Evolutionary conservation across 2,329 filamentous ascomycete species (phyloP), one percentile per base, ranked within the genome.

Genomic region (Bertia moriformis): DNA sequence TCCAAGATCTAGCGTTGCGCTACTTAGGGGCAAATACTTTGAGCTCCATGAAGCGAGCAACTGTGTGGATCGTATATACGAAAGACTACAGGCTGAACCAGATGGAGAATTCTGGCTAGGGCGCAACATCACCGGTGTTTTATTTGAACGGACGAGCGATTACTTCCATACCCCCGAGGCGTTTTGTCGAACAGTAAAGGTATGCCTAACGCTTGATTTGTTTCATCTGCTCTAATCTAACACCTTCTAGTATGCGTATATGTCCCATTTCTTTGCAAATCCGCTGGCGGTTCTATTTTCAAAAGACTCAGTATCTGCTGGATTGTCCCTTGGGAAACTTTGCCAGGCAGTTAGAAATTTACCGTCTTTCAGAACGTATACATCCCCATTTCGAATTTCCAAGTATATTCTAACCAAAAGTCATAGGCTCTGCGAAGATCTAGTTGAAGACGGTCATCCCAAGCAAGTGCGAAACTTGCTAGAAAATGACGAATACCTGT

Each of bases 241-340:
- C 32, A 29, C 24, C 24, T 29, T n/a, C 24, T 29, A 29, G 60
- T 78, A 78, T 52, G 64, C 68, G 1, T 73, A 72, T 48, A 77
- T 79, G 73, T 69, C 69, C 5, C 69, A 74, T 45, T 77, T 73
- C 50, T 78, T 74, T 44, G 71, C 73, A 18, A 78, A 75, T 47
- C 63, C 68, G 4, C 52, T 75, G 2, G 67, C 66, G 22, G 50
- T 70, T 3, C 60, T 78, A 36, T 52, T 75, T n/a, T 50, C 51
- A 35, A 41, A 49, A 4, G 39, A 47, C 7, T 18, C 46, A 51
- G 2, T 38, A 56, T 1, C 44, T 50, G 12, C 37, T 63, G 10
- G 35, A 43, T 4, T 47, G 62, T 3, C 44, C 49, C 39, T 51
- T 44, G 43, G 42, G 4, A 61, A 67, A 30, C 59, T 71, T 14